Conservation (phyloP, 2,329 filamentous ascomycete species). For the Talaromyces verruculosus region DNA sequence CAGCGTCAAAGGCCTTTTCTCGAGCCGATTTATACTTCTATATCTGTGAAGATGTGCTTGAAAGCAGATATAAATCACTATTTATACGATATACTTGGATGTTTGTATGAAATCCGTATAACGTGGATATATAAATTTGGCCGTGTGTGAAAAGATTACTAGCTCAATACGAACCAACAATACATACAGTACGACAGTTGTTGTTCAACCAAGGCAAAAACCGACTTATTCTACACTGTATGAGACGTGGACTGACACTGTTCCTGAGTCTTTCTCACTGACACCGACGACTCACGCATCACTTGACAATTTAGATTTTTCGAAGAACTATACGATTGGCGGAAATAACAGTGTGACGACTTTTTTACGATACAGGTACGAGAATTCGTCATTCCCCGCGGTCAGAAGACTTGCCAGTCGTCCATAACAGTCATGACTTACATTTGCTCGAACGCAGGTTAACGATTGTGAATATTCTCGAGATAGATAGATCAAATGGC, state of each 20-base stretch:
- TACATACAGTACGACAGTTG: neutral
- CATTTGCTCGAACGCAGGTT: neutral
- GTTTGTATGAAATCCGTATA: neutral
- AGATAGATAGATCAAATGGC: constrained; percentile 4
- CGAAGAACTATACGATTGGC: neutral
- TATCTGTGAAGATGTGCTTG: neutral
- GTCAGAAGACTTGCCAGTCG: neutral
- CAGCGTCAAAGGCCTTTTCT: neutral
- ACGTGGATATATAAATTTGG: neutral
- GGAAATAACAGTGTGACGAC: neutral
- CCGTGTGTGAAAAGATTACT: neutral
- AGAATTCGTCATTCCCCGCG: neutral
- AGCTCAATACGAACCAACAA: neutral
- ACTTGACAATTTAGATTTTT: neutral
- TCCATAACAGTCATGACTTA: neutral
- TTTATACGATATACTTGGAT: neutral
- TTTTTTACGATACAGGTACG: neutral
- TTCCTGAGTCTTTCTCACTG: neutral
- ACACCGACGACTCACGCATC: neutral
- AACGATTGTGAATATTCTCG: neutral
- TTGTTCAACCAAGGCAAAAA: neutral
- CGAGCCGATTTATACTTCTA: neutral
- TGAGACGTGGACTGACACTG: neutral
- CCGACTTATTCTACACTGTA: neutral
- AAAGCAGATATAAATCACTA: neutral